Base-by-base conservation (phyloP, 495 filamentous ascomycete genomes). In the Friedmanniomyces endolithicus region DNA sequence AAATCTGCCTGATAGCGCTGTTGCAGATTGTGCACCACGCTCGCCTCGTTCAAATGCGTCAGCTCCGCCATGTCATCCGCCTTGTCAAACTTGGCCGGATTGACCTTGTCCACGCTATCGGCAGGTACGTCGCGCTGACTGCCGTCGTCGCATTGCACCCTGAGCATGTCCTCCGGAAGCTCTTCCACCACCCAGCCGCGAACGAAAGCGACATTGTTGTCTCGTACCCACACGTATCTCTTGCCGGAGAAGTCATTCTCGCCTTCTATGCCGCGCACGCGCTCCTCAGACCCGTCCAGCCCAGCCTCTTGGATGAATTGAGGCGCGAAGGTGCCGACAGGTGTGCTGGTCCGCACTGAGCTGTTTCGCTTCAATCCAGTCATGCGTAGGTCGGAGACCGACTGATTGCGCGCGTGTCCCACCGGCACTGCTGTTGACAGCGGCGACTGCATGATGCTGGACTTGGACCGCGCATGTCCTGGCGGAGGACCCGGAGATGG, bases 191-290 rank as follows among this genome's bases (percentile, higher is more conserved):
- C 83, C 75, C 89, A 87, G 1, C 90, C 94, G 57, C 88, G 86
- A 19, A 95, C 79, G 66, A 99, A 99, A 6, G 92, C 92, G 55
- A 77, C 77, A 64, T 88, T 76, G 0, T 86, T 74, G 69, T 99
- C 88, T 67, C 82, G 82, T 62, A 97, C 72, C 94, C 94, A 99
- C 52, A 99, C 89, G 76, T 96, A 97, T 73, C 92, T 80, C 68
- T 89, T 95, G n/a, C 94, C 94, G 0, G 92, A 97, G 68, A 99
- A 96, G 74, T 97, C 94, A 70, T 92, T 94, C 65, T 95, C 89
- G 45, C 88, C 90, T 67, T 95, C 89, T 49, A 92, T 83, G 6
- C 85, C 84, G 17, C 80, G 78, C 19, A 90, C 81, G 33, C 77
- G 68, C 59, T 94, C 86, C 8, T 58, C 62, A 17, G 72, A 78